Evolutionary conservation across 331 rosid species (phyloP).

Genomic region (Malus hybrid): DNA sequence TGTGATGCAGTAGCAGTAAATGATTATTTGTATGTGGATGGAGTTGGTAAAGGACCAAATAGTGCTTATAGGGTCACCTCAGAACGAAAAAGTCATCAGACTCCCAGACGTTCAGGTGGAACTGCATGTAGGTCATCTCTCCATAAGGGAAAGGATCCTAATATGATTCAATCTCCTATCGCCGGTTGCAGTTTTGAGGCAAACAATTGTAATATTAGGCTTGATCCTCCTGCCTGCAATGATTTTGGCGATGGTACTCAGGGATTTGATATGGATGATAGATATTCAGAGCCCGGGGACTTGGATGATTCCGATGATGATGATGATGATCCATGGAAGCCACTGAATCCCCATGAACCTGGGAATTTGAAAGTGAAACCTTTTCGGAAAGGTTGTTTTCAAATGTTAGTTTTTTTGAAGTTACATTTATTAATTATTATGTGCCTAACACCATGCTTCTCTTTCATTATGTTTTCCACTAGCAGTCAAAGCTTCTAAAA

Average conservation of each 20-base stretch:
- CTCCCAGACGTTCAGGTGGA: conserved; percentile 61
- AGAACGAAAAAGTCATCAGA: conserved; percentile 41
- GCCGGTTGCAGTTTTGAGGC: conserved; percentile 26
- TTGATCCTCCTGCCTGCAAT: conserved; percentile 37
- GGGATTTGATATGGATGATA: conserved; percentile 45
- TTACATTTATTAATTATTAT: not conserved
- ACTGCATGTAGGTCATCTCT: conserved; percentile 39
- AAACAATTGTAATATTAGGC: conserved; percentile 23
- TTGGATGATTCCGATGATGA: conserved; percentile 44
- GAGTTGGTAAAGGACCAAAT: conserved; percentile 32
- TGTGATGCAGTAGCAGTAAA: conserved; percentile 62
- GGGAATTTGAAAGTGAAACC: conserved; percentile 82
- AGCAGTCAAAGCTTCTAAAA: conserved; percentile 51
- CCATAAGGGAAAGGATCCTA: conserved; percentile 46
- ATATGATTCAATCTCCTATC: conserved; percentile 34
- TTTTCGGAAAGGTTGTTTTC: conserved; percentile 65
- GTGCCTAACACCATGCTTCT: not conserved
- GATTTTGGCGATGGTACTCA: conserved; percentile 26
- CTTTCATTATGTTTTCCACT: not conserved
- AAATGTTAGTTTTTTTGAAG: conserved; percentile 1
- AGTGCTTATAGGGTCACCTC: conserved; percentile 45
- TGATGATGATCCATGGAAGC: conserved; percentile 75
- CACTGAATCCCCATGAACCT: conserved; percentile 86
- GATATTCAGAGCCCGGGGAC: conserved; percentile 41
- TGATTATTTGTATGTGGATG: conserved; percentile 47